A percentile compares a stretch with the other conserved stretches of the same genome.
Evolutionary conservation across 345 rosid genomes (phyloP).

Genomic region (Capsella bursapastoris): DNA sequence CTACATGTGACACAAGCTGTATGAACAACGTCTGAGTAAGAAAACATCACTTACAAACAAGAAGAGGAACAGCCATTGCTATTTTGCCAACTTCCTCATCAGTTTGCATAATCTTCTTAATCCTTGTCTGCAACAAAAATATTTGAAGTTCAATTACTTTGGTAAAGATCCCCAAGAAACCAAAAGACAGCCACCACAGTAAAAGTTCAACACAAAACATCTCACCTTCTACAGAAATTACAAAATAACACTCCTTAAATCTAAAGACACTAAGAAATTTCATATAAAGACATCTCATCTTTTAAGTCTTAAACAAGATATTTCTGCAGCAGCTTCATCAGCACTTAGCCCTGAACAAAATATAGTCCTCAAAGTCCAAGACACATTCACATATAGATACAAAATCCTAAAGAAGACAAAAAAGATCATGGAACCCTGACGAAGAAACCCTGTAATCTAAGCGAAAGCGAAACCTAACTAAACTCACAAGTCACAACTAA

Average conservation of each 20-base stretch:
- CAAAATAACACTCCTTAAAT: neutral
- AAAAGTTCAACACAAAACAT: slow-evolving; percentile 10
- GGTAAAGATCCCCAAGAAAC: slow-evolving; percentile 5
- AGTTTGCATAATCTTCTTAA: slow-evolving; percentile 84
- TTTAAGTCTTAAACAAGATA: no score
- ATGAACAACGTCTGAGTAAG: neutral
- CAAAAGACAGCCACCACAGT: neutral
- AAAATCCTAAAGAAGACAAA: slow-evolving; percentile 26
- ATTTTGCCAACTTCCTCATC: slow-evolving; percentile 85
- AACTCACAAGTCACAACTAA: neutral
- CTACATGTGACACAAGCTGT: neutral
- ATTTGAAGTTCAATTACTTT: neutral
- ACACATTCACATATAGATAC: neutral
- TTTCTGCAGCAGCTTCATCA: neutral
- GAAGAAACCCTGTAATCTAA: neutral
- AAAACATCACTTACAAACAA: slow-evolving; percentile 62
- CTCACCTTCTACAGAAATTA: slow-evolving; percentile 3
- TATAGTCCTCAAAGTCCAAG: neutral
- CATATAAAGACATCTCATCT: no score
- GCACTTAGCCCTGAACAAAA: neutral
- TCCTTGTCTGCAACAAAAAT: slow-evolving; percentile 54
- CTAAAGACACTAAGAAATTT: neutral
- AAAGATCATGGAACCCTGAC: slow-evolving; percentile 13
- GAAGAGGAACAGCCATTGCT: slow-evolving; percentile 82
- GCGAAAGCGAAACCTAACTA: slow-evolving; percentile 3